These are phyloP conservation scores for Chlorella sp. DNA, from an alignment of 139 green algal species.

Conservation along the genomic window DNA sequence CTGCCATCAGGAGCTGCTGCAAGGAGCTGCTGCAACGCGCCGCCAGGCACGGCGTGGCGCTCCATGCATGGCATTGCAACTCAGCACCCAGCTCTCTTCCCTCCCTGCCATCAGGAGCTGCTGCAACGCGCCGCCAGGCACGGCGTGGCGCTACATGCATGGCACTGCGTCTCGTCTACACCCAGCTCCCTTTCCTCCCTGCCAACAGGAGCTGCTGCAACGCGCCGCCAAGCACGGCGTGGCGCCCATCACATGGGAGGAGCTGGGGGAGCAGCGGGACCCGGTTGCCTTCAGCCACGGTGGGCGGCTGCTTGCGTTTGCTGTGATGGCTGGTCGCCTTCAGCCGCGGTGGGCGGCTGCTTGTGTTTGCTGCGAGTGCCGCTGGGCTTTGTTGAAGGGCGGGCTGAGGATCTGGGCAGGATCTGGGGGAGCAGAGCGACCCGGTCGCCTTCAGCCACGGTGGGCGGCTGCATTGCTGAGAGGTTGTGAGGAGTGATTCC, in stretches of 20 bases:
- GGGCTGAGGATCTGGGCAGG: no score
- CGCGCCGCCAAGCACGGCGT: slow-evolving; percentile 30
- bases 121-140: background rate
- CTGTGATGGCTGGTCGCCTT: slow-evolving; percentile 22
- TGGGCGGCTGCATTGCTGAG: background rate
- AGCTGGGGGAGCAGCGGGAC: slow-evolving; percentile 22
- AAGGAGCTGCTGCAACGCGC: no score
- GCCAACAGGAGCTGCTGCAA: slow-evolving; percentile 33
- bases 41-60: background rate
- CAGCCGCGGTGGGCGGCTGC: slow-evolving; percentile 26
- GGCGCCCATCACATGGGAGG: slow-evolving; percentile 30
- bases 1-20: no score
- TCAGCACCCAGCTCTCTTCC: no score
- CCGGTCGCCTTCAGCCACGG: slow-evolving; percentile 29
- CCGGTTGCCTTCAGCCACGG: slow-evolving; percentile 30
- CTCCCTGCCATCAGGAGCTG: no score
- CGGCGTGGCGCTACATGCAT: no score
- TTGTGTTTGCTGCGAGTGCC: background rate
- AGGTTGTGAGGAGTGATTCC: no score
- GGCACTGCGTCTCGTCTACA: no score
- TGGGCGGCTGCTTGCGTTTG: background rate
- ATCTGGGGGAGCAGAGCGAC: slow-evolving; percentile 18
- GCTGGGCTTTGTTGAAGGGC: no score
- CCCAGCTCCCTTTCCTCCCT: background rate
- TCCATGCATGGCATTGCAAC: no score